Base-by-base conservation (phyloP, 352 stramenopile genomes). In the Phytophthora vignae region DNA sequence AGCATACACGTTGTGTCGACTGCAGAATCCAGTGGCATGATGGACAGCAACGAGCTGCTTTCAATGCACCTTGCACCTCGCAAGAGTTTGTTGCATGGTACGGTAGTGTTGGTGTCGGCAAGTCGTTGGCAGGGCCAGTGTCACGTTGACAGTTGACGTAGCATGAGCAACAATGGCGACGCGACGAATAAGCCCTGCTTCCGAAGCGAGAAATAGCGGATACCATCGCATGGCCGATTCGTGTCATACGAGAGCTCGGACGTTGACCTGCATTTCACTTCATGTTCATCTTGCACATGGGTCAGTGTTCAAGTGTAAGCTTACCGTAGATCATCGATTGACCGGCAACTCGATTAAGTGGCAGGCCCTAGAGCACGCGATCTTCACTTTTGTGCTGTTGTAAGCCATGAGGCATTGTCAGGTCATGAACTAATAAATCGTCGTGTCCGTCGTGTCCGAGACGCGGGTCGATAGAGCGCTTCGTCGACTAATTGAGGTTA, bases 361-460 rank as follows among this genome's bases (percentile, higher is more conserved):
- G 33, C 9, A 14, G 31, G 8, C 33, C 29, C 29, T 15, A 40
- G 9, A 40, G 11, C 33, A 4, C 33, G 8, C 10, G 33, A 48
- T 17, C 40, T 48, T 48, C 40, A 48, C 12, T 48, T 53, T 65
- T 53, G 21, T 49, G 66, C 60, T 50, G 36, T 33, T 64, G 56
- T 42, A 9, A 22, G 17, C 42, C 60, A 61, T 69, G 59, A 69
- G 59, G 31, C 52, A 36, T 55, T 19, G 52, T 27, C 17, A 48
- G 67, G 36, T 44, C 38, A 74, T 61, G 63, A 40, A 74, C 44
- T 42, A 6, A 11, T 29, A 29, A 44, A 17, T 62, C 69, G 60
- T 73, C 59, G 66, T n/a, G n/a, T n/a, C n/a, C n/a, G n/a, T n/a
- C n/a, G n/a, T 69, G 58, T 58, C 29, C 19, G 27, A 50, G 22